These are phyloP conservation scores for Prunus campanulata DNA, from an alignment of 306 rosid genomes.

Conservation along the genomic window DNA sequence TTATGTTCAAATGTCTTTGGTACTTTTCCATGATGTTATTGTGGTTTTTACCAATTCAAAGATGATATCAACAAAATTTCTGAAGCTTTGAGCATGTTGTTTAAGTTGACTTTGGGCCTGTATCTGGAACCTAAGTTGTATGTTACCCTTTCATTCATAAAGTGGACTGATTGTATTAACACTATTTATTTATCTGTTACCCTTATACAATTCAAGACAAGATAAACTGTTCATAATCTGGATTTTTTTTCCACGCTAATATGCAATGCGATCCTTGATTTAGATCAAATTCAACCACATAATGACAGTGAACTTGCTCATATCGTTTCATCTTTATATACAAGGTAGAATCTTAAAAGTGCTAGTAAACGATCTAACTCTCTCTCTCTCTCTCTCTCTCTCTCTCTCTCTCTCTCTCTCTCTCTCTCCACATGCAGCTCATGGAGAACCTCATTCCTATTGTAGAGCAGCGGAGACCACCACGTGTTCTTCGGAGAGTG, in stretches of 20 bases:
- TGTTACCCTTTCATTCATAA: not conserved
- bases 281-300: not conserved
- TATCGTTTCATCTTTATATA: not conserved
- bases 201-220: too few species aligned
- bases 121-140: not conserved
- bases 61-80: not conserved
- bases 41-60: not conserved
- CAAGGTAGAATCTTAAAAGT: not conserved
- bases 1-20: not conserved
- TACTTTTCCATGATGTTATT: not conserved
- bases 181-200: not conserved
- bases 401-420: too few species aligned
- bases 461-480: slow-evolving; percentile 66
- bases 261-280: not conserved
- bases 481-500: slow-evolving; percentile 60
- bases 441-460: slow-evolving; percentile 77
- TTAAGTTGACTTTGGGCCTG: not conserved
- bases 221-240: not conserved
- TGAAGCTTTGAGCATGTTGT: not conserved
- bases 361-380: not conserved
- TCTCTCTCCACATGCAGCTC: slow-evolving; percentile 47
- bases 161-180: not conserved
- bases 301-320: not conserved
- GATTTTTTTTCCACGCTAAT: not conserved
- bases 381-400: not conserved